Evolutionary conservation across 768 basidiomycete genomes (phyloP).

Genomic region (Hypholoma fasciculare): DNA sequence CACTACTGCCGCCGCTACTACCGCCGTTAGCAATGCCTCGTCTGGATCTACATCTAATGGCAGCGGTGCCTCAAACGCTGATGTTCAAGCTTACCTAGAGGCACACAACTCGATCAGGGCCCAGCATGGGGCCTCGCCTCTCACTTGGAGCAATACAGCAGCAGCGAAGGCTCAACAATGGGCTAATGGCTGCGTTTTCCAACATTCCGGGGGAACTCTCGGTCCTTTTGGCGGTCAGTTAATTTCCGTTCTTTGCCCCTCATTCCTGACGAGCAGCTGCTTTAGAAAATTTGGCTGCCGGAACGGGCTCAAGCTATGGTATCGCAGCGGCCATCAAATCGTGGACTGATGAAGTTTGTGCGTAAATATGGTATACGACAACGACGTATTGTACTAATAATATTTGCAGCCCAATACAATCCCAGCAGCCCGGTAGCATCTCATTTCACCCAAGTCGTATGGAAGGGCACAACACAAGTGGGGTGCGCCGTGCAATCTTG

Average conservation of each 20-base stretch:
- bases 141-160: constrained; percentile 65
- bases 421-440: constrained; percentile 56
- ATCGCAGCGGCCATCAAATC: constrained; percentile 50
- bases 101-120: constrained; percentile 66
- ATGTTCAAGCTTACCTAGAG: constrained; percentile 53
- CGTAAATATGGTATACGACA: constrained; percentile 26
- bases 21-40: constrained; percentile 9
- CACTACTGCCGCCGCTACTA: constrained; percentile 1
- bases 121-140: constrained; percentile 58
- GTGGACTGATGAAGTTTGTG: constrained; percentile 72
- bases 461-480: constrained; percentile 64
- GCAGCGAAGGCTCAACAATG: constrained; percentile 68
- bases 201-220: constrained; percentile 68
- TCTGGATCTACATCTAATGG: constrained; percentile 14
- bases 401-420: constrained; percentile 49
- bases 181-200: constrained; percentile 66
- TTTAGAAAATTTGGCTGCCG: constrained; percentile 74
- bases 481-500: constrained; percentile 64
- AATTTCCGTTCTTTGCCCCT: background rate
- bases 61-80: constrained; percentile 33
- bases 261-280: background rate
- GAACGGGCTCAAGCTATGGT: constrained; percentile 53
- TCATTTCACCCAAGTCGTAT: constrained; percentile 79
- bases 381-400: background rate
- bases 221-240: constrained; percentile 62